Evolutionary conservation across 176 grass and related monocot species (phyloP).

Genomic region (Ananas comosus): DNA sequence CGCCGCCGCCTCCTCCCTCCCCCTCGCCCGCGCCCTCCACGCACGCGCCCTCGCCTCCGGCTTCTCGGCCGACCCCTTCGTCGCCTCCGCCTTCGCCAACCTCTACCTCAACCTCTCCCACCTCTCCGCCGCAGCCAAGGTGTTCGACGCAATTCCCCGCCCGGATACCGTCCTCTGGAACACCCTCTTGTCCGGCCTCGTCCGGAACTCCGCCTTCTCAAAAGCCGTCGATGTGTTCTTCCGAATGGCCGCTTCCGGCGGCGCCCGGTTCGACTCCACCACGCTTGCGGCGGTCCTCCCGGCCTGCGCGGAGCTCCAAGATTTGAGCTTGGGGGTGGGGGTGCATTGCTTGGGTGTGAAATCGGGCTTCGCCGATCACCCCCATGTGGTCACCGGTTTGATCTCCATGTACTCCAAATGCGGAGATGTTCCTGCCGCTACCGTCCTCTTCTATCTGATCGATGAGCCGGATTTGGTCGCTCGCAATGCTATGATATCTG

Average conservation of each 20-base stretch:
- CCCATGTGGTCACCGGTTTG: slow-evolving; percentile 18
- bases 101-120: slow-evolving; percentile 16
- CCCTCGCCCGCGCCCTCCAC: background rate
- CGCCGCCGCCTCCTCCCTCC: background rate
- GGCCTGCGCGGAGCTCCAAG: slow-evolving; percentile 19
- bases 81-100: slow-evolving; percentile 11
- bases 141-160: slow-evolving; percentile 14
- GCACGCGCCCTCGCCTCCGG: slow-evolving; percentile 13
- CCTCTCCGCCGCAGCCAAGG: slow-evolving; percentile 13
- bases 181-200: slow-evolving; percentile 20
- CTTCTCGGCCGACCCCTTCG: slow-evolving; percentile 16
- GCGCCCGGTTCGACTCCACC: slow-evolving; percentile 9
- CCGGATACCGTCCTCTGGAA: slow-evolving; percentile 28
- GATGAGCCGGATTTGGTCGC: slow-evolving; percentile 10
- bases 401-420: slow-evolving; percentile 30
- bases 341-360: slow-evolving; percentile 21
- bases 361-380: slow-evolving; percentile 7
- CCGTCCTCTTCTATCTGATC: slow-evolving; percentile 5
- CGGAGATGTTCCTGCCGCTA: slow-evolving; percentile 11
- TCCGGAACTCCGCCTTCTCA: slow-evolving; percentile 4
- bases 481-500: slow-evolving; percentile 25
- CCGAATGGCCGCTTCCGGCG: background rate
- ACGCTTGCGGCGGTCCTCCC: slow-evolving; percentile 21
- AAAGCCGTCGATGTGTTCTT: background rate
- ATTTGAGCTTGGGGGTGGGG: slow-evolving; percentile 8